Base-by-base conservation (phyloP, 2,329 filamentous ascomycete genomes). In the Emericellopsis atlantica region DNA sequence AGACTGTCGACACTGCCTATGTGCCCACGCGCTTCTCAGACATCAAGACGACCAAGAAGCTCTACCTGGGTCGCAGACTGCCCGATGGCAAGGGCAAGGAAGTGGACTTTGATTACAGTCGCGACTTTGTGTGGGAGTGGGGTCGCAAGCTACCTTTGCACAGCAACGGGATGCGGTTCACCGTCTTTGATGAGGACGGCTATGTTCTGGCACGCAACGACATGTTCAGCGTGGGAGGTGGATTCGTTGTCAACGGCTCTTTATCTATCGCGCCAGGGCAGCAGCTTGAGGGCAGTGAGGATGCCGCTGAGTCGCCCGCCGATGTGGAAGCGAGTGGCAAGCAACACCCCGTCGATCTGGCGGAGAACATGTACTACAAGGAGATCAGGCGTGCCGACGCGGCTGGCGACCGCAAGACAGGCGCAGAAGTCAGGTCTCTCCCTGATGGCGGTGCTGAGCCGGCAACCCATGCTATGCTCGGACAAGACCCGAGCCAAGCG, bases 301-400 rank as follows among this genome's bases (percentile, higher is more conserved):
- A 22, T 11, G 14, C 10, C 24, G 39, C 23, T 22, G 8, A 46
- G 3, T 40, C 31, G 8, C 37, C 46, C 7, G 49, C 45, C 7
- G 45, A 46, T 3, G 26, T 29, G 9, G 26, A 29, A 7, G 9
- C 8, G 9, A 12, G 26, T 12, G 12, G 9, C 26, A 29, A 29
- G 26, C 26, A 29, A 12, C 26, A 70, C 40, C 67, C 67, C 3
- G 60, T 60, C n/a, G 67, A 71, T 46, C 45, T 70, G 48, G 66
- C 66, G 1, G 67, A 71, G 47, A 71, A 71, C 45, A 51, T 71
- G 56, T 71, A 64, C 46, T 71, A 71, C 56, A 71, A 71, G 46
- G 65, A 69, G 44, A 70, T 69, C 40, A 51, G 63, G 36, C 58
- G 67, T 32, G 55, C 59, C 3, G 64, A 71, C 45, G 67, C 66